phyloP scores from a whole-genome alignment of 2,329 filamentous ascomycete species.

The Penicillium sclerotiorum region DNA sequence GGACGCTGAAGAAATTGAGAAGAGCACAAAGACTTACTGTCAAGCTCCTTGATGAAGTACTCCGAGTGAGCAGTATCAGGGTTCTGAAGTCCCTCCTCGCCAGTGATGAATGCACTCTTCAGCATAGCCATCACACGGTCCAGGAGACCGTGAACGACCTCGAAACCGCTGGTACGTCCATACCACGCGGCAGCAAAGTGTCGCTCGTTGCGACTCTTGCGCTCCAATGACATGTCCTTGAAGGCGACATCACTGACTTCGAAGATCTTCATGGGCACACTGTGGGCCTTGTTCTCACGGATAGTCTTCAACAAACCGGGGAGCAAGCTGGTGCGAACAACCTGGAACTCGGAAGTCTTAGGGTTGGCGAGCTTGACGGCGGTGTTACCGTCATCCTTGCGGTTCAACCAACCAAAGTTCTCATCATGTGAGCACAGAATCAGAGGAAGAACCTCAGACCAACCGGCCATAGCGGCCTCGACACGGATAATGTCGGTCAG shows the following conservation, averaged over 20 bases:
- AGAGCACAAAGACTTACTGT: slow-evolving; percentile 57
- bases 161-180: slow-evolving; percentile 91
- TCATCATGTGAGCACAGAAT: slow-evolving; percentile 98
- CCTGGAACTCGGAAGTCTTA: slow-evolving; percentile 90
- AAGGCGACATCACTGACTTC: slow-evolving; percentile 89
- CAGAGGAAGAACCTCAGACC: slow-evolving; percentile 93
- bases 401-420: slow-evolving; percentile 95
- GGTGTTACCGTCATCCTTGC: slow-evolving; percentile 79
- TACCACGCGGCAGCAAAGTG: slow-evolving; percentile 97
- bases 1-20: not conserved
- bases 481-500: slow-evolving; percentile 85
- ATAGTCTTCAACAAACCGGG: slow-evolving; percentile 92
- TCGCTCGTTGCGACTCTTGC: slow-evolving; percentile 86
- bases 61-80: slow-evolving; percentile 63
- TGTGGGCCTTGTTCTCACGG: slow-evolving; percentile 87
- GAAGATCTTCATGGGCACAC: slow-evolving; percentile 87
- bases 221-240: slow-evolving; percentile 80
- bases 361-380: slow-evolving; percentile 87
- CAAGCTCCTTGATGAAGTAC: slow-evolving; percentile 94
- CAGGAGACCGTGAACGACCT: slow-evolving; percentile 89
- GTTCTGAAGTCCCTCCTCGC: slow-evolving; percentile 69
- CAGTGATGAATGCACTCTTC: slow-evolving; percentile 75
- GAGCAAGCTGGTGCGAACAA: slow-evolving; percentile 82
- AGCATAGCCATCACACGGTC: slow-evolving; percentile 94
- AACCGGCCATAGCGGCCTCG: slow-evolving; percentile 91